Evolutionary conservation across 176 grass and related monocot genomes (phyloP), one percentile per base, ranked within the genome.

Genomic region (Phoenix dactylifera): DNA sequence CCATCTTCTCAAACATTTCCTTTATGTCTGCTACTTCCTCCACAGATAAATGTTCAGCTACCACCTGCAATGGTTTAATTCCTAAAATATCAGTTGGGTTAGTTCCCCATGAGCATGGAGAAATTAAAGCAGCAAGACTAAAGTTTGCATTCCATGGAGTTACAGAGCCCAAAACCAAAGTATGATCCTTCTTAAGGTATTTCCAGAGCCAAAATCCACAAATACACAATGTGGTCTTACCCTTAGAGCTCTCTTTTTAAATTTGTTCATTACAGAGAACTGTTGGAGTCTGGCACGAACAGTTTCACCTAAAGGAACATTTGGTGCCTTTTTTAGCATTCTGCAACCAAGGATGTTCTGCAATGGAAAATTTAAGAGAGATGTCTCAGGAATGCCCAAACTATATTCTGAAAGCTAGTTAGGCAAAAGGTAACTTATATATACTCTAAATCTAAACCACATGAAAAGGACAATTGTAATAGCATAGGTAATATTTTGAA

Each of bases 241-340:
- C 65, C 65, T 68, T 6, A 68, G 26, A 56, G 65, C 65, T 39
- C 24, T 68, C 52, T 68, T 68, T 56, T 68, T 68, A 35, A 68
- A 17, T 56, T 68, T 68, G 65, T 68, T 68, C 65, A 68, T 68
- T 26, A 68, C 52, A 16, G 65, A 55, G 28, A 68, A 68, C 22
- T 68, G 65, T 22, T 56, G 65, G n/a, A 68, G 65, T 26, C 52
- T 68, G 22, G 65, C 52, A 44, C 65, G 65, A 56, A 68, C 64
- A 15, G 64, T 35, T 22, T 68, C 65, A 56, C 65, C 52, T 3
- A 68, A 52, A 26, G 54, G 14, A 5, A 68, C 28, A 44, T 55
- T 44, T 1, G 65, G 65, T 22, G 65, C 65, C 28, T 67, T 67
- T n/a, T 26, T 68, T 68, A 9, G 52, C 26, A 24, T 56, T 68